A percentile compares a stretch with the other conserved stretches of the same genome.
phyloP scores from a whole-genome alignment of 2,329 filamentous ascomycete genomes.

The Dothiorella sarmentorum region DNA sequence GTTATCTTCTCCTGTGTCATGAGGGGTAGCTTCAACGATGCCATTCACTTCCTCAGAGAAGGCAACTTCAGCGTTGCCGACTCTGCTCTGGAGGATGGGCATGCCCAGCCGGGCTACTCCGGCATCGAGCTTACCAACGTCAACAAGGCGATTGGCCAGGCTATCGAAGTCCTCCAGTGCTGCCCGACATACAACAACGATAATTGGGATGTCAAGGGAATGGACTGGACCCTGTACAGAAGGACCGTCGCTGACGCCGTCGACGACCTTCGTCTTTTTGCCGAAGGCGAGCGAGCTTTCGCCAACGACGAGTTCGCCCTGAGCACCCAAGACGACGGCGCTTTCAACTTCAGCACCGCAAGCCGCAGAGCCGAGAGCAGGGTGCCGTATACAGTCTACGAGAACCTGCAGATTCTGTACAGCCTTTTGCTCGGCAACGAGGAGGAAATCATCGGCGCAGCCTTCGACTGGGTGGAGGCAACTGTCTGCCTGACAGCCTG shows the following conservation, averaged over 20 bases:
- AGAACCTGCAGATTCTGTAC: slow-evolving; percentile 77
- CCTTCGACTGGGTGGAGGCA: slow-evolving; percentile 91
- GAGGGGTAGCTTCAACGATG: slow-evolving; percentile 68
- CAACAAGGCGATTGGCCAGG: slow-evolving; percentile 65
- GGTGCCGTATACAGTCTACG: slow-evolving; percentile 86
- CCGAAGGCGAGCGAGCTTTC: slow-evolving; percentile 65
- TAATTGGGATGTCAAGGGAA: slow-evolving; percentile 79
- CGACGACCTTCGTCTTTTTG: slow-evolving; percentile 70
- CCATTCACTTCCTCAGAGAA: slow-evolving; percentile 64
- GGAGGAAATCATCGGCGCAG: slow-evolving; percentile 69
- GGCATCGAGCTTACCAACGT: slow-evolving; percentile 76
- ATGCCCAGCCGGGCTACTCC: slow-evolving; percentile 65
- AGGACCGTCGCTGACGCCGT: slow-evolving; percentile 67
- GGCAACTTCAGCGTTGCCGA: slow-evolving; percentile 77
- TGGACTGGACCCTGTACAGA: slow-evolving; percentile 81
- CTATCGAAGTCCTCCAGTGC: slow-evolving; percentile 65
- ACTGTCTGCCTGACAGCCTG: slow-evolving; percentile 78
- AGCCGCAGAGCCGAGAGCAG: slow-evolving; percentile 75
- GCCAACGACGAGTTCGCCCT: slow-evolving; percentile 46
- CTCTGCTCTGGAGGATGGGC: slow-evolving; percentile 60
- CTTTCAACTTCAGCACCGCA: slow-evolving; percentile 63
- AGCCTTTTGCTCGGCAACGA: slow-evolving; percentile 73
- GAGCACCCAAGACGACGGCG: slow-evolving; percentile 34
- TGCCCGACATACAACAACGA: slow-evolving; percentile 65
- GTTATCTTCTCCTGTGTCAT: slow-evolving; percentile 70